Percentiles rank a stretch among this genome's conserved stretches.
These are phyloP conservation scores for Lachnellula arida DNA, from an alignment of 2,329 filamentous ascomycete species.

Conservation along the genomic window DNA sequence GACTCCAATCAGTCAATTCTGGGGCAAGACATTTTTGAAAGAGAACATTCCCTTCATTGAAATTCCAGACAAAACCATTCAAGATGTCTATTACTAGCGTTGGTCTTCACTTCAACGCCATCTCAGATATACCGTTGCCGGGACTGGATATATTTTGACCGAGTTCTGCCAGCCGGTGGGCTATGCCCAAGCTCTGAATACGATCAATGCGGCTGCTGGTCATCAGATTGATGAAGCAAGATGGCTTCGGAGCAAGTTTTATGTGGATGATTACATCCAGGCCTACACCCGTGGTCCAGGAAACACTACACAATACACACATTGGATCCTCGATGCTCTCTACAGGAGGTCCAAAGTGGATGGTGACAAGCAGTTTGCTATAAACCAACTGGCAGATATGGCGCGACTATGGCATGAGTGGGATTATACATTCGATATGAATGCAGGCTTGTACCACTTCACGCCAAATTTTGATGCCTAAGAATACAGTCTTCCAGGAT, in stretches of 20 bases:
- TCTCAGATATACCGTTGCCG: conserved; percentile 36
- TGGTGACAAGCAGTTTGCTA: conserved; percentile 35
- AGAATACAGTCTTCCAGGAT: conserved; percentile 38
- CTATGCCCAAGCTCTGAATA: conserved; percentile 32
- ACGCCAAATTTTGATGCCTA: conserved; percentile 41
- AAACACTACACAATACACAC: conserved; percentile 35
- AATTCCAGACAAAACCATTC: conserved; percentile 37
- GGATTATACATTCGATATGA: conserved; percentile 34
- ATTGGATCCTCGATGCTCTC: conserved; percentile 35
- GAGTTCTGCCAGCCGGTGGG: conserved; percentile 40
- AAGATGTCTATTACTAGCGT: conserved; percentile 44
- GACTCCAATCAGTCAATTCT: conserved; percentile 17
- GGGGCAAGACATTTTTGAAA: conserved; percentile 28
- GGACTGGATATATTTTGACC: conserved; percentile 39
- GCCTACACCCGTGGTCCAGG: conserved; percentile 36
- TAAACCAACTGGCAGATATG: conserved; percentile 38
- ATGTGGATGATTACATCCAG: conserved; percentile 37
- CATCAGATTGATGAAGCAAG: conserved; percentile 37
- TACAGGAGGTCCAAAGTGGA: conserved; percentile 36
- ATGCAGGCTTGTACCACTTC: conserved; percentile 39
- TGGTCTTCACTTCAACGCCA: conserved; percentile 40
- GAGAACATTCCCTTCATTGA: conserved; percentile 42
- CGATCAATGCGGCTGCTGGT: conserved; percentile 34
- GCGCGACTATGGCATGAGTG: conserved; percentile 36
- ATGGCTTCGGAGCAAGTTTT: conserved; percentile 38